phyloP scores from a whole-genome alignment of 1,139 yeast genomes.

The Pichia sp. region DNA sequence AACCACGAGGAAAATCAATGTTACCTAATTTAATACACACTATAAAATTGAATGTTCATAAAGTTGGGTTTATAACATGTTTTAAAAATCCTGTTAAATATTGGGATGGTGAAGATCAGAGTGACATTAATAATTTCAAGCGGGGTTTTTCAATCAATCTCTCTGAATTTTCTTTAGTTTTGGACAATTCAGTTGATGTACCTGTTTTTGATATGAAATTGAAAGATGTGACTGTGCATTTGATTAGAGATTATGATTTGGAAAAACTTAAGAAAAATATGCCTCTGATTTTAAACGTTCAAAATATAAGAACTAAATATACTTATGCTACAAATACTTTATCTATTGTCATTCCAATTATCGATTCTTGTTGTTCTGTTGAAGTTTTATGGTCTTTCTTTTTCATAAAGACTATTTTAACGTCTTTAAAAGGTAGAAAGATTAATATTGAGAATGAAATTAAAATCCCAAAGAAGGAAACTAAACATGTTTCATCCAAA shows the following conservation, averaged over 20 bases:
- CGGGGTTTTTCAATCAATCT: slow-evolving; percentile 20
- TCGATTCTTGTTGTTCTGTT: slow-evolving; percentile 23
- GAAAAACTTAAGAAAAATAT: slow-evolving; percentile 13
- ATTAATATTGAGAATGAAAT: neutral
- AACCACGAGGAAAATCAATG: slow-evolving; percentile 1
- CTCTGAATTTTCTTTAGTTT: too few relatives aligned
- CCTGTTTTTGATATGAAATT: slow-evolving; percentile 15
- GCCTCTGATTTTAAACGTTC: slow-evolving; percentile 12
- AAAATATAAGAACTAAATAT: slow-evolving; percentile 16
- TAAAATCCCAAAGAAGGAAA: neutral
- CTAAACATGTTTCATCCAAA: neutral
- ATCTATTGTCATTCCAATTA: slow-evolving; percentile 21
- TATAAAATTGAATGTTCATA: slow-evolving; percentile 14
- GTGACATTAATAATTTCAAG: slow-evolving; percentile 22
- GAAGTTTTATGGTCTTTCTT: slow-evolving; percentile 28
- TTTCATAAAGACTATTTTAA: slow-evolving; percentile 22
- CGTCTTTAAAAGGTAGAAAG: slow-evolving; percentile 14
- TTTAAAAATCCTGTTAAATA: slow-evolving; percentile 26
- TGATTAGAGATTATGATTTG: slow-evolving; percentile 22
- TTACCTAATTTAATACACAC: slow-evolving; percentile 16
- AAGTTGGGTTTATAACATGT: slow-evolving; percentile 21
- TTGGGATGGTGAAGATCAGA: slow-evolving; percentile 26
- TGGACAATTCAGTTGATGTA: slow-evolving; percentile 13
- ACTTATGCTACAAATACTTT: slow-evolving; percentile 14
- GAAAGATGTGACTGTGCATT: slow-evolving; percentile 1